These are phyloP conservation scores for Erigeron canadensis DNA, from an alignment of 129 eudicot species.

Conservation along the genomic window DNA sequence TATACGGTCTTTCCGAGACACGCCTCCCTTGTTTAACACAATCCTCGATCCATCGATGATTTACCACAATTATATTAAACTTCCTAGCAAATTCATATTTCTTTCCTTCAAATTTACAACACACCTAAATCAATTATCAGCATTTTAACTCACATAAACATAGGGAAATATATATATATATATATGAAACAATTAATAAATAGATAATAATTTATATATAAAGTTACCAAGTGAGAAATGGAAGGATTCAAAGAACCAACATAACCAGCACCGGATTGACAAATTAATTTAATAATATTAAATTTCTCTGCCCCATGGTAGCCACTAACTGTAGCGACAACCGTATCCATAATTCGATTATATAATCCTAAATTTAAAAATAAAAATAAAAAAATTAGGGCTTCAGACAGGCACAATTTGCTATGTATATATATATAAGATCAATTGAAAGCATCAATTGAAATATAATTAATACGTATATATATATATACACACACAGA, in stretches of 20 bases:
- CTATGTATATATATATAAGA: neutral
- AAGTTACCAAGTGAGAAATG: conserved; percentile 61
- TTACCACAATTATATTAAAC: conserved; percentile 49
- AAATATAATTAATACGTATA: neutral
- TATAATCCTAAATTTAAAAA: neutral
- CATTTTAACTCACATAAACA: neutral
- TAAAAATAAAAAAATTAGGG: conserved; percentile 30
- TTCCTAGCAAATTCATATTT: conserved; percentile 77
- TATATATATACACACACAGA: neutral
- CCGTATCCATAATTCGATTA: conserved; percentile 56
- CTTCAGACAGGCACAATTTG: neutral
- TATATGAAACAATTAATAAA: neutral
- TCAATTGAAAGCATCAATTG: neutral
- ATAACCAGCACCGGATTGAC: conserved; percentile 63
- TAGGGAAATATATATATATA: neutral
- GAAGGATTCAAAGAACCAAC: conserved; percentile 68
- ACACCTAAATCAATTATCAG: conserved; percentile 52
- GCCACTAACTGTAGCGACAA: conserved; percentile 90
- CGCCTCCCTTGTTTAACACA: conserved; percentile 65
- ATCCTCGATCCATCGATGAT: conserved; percentile 90
- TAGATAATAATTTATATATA: neutral
- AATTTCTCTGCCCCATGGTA: conserved; percentile 77
- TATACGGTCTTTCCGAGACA: conserved; percentile 58
- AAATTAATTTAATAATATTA: conserved; percentile 64
- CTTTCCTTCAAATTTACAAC: conserved; percentile 84